Conservation (phyloP, 305 asterid genomes). For the Solanum hybrid region DNA sequence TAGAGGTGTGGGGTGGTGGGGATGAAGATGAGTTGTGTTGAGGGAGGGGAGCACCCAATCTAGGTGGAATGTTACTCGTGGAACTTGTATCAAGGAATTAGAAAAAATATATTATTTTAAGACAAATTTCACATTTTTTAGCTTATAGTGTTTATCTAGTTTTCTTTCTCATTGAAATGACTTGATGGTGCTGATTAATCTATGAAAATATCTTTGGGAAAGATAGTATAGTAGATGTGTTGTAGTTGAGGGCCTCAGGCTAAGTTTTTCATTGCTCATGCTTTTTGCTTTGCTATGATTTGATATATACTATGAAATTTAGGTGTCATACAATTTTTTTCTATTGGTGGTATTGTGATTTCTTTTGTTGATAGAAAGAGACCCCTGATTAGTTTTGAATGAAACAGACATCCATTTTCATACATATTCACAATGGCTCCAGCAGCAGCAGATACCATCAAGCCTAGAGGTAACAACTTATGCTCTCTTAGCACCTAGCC, state of each 20-base stretch:
- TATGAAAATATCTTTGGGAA: background rate
- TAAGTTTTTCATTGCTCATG: background rate
- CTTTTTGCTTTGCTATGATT: background rate
- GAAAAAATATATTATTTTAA: background rate
- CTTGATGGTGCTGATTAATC: background rate
- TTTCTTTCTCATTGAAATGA: background rate
- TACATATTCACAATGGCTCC: conserved; percentile 21
- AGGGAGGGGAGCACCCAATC: background rate
- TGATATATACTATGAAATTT: background rate
- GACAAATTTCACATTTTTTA: background rate
- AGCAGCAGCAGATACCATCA: conserved; percentile 25
- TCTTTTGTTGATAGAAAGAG: background rate
- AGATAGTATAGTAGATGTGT: background rate
- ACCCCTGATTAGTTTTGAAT: background rate
- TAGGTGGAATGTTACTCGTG: background rate
- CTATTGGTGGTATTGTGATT: background rate
- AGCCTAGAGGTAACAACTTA: conserved; percentile 28
- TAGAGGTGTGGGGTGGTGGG: background rate
- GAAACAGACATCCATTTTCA: conserved; percentile 19
- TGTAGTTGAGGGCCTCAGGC: background rate
- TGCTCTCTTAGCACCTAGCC: background rate
- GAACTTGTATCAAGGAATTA: background rate
- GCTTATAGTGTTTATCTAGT: background rate
- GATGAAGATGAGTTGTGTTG: background rate
- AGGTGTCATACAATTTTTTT: background rate